A percentile compares a stretch with the other conserved stretches of the same genome.
Conservation (phyloP, 208 protist genomes). For the Wallacemonas sp. region DNA sequence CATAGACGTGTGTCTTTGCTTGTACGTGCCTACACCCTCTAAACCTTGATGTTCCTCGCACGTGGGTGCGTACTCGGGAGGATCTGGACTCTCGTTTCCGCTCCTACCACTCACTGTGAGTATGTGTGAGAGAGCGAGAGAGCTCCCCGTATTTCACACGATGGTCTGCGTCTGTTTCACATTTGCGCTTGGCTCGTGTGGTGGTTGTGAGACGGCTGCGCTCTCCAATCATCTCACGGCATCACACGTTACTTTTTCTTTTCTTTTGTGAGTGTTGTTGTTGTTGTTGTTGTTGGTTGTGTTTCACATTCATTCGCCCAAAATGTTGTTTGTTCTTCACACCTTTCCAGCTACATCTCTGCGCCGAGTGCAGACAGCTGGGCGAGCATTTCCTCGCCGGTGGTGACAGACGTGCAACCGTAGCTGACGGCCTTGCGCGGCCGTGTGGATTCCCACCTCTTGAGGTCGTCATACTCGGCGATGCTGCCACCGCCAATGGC, state of each 20-base stretch:
- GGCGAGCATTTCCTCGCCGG: constrained; percentile 77
- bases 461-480: constrained; percentile 90
- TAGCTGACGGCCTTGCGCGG: constrained; percentile 83
- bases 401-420: constrained; percentile 80
- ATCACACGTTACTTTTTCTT: neutral
- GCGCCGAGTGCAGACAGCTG: constrained; percentile 68
- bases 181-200: too few species aligned
- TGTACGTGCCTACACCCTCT: too few species aligned
- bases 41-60: too few species aligned
- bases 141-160: too few species aligned
- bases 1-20: too few species aligned
- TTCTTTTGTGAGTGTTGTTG: neutral
- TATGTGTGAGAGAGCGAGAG: too few species aligned
- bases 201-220: too few species aligned
- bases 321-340: neutral
- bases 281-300: neutral
- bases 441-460: constrained; percentile 75
- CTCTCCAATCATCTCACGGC: neutral
- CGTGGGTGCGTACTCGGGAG: too few species aligned
- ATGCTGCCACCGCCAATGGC: constrained; percentile 82
- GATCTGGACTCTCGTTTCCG: too few species aligned
- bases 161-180: too few species aligned
- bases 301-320: neutral
- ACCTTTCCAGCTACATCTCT: constrained; percentile 12
- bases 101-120: too few species aligned